Evolutionary conservation across 2,329 filamentous ascomycete genomes (phyloP).

Genomic region (Delphinella strobiligena): DNA sequence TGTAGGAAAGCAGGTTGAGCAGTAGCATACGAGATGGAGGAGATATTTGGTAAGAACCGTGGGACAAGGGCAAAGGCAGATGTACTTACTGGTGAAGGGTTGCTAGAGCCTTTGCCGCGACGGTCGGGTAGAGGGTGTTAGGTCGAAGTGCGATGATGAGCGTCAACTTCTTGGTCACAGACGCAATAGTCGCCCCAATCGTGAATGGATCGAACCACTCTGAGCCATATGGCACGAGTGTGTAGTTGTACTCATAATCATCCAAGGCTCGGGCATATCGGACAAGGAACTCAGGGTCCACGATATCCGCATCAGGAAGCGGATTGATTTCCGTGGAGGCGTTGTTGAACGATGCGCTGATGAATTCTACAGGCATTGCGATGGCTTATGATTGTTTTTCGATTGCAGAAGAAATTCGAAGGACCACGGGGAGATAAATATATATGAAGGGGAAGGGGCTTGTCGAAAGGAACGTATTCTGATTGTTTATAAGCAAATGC

Average conservation of each 20-base stretch:
- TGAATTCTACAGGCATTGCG: too few species aligned
- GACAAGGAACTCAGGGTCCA: slow-evolving; percentile 44
- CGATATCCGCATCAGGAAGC: slow-evolving; percentile 35
- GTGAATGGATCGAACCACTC: slow-evolving; percentile 46
- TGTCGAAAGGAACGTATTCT: too few species aligned
- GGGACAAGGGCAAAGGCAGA: too few species aligned
- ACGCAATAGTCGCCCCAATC: slow-evolving; percentile 44
- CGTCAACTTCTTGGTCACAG: slow-evolving; percentile 47
- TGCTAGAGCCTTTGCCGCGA: slow-evolving; percentile 49
- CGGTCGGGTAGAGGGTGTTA: slow-evolving; percentile 50
- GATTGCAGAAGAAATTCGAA: too few species aligned
- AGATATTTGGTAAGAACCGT: too few species aligned
- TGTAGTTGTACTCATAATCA: slow-evolving; percentile 51
- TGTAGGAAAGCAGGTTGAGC: too few species aligned
- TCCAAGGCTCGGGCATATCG: slow-evolving; percentile 47
- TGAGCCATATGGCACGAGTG: slow-evolving; percentile 47
- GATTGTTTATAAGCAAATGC: too few species aligned
- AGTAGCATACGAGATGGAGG: too few species aligned
- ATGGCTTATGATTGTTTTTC: too few species aligned
- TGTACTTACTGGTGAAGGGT: slow-evolving; percentile 53
- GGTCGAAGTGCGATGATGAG: slow-evolving; percentile 50
- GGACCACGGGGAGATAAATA: too few species aligned
- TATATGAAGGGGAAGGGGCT: too few species aligned
- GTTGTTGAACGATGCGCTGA: slow-evolving; percentile 46
- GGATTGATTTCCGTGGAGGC: slow-evolving; percentile 44